Percentiles rank a stretch among this genome's conserved stretches.
These are phyloP conservation scores for Saccharomycopsis hybrid DNA, from an alignment of 1,139 yeast species.

Conservation along the genomic window DNA sequence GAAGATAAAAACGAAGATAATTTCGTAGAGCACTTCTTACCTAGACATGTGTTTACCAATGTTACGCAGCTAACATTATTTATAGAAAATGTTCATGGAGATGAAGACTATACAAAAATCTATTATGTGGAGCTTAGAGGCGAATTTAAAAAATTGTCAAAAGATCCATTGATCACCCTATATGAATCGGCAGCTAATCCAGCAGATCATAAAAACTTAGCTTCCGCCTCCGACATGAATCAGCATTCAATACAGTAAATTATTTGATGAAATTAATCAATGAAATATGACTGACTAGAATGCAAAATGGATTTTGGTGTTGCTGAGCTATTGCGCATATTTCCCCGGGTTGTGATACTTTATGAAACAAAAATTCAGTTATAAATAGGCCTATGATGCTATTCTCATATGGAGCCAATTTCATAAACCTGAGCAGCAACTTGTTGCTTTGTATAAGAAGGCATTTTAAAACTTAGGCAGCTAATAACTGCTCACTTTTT, in stretches of 20 bases:
- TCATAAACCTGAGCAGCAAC: too few species aligned
- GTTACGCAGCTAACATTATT: conserved; percentile 62
- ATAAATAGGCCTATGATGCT: too few species aligned
- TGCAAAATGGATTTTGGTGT: too few species aligned
- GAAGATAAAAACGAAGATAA: conserved; percentile 42
- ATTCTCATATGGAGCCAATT: too few species aligned
- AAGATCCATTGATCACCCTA: conserved; percentile 65
- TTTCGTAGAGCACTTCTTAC: conserved; percentile 78
- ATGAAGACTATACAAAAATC: conserved; percentile 53
- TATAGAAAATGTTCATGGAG: conserved; percentile 50
- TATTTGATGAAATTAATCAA: too few species aligned
- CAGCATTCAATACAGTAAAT: conserved; percentile 6
- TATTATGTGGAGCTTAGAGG: conserved; percentile 81
- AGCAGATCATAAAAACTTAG: conserved; percentile 60
- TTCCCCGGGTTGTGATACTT: too few species aligned
- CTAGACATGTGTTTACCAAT: conserved; percentile 68
- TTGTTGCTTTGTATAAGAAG: neutral
- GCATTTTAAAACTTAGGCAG: neutral
- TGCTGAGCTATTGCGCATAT: too few species aligned
- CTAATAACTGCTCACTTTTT: neutral
- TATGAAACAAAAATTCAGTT: too few species aligned
- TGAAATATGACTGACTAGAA: too few species aligned
- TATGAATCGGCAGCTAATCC: conserved; percentile 95
- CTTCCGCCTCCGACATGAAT: neutral
- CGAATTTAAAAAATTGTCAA: conserved; percentile 51